phyloP scores from a whole-genome alignment of 257 asterid genomes.

The Jaltomata sinuosa region DNA sequence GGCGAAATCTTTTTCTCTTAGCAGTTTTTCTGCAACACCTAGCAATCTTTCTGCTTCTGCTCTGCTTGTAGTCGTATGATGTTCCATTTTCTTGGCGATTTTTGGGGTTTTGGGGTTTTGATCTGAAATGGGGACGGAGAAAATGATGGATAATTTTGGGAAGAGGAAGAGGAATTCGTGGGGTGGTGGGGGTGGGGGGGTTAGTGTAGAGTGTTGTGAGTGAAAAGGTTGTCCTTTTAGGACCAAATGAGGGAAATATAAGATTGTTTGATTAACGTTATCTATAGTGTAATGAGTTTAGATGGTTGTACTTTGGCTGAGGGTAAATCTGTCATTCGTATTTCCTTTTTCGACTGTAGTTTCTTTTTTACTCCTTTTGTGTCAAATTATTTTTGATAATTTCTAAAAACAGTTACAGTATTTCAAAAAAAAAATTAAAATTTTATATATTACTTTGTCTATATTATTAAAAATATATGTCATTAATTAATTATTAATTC shows the following conservation, averaged over 20 bases:
- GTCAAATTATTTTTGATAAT: no score
- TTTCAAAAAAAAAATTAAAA: no score
- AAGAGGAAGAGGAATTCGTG: neutral
- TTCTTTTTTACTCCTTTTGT: no score
- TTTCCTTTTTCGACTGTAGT: no score
- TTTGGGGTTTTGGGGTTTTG: neutral
- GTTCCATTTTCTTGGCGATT: slow-evolving; percentile 35
- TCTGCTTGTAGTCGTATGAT: slow-evolving; percentile 69
- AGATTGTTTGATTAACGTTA: neutral
- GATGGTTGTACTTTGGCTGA: neutral
- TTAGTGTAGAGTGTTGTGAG: neutral
- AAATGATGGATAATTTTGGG: neutral
- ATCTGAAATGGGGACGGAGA: slow-evolving; percentile 6
- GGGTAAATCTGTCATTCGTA: neutral
- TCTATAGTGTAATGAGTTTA: neutral
- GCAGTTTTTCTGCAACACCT: slow-evolving; percentile 85
- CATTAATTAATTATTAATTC: no score
- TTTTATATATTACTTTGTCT: no score
- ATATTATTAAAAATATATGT: no score
- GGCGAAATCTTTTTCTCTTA: slow-evolving; percentile 44
- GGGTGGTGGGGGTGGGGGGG: neutral
- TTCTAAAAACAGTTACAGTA: no score
- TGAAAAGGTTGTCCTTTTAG: neutral
- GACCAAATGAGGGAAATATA: neutral
- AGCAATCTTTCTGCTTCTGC: slow-evolving; percentile 91